Conservation (phyloP, 1,139 yeast species). For the Casaregolazyma suthepensis region DNA sequence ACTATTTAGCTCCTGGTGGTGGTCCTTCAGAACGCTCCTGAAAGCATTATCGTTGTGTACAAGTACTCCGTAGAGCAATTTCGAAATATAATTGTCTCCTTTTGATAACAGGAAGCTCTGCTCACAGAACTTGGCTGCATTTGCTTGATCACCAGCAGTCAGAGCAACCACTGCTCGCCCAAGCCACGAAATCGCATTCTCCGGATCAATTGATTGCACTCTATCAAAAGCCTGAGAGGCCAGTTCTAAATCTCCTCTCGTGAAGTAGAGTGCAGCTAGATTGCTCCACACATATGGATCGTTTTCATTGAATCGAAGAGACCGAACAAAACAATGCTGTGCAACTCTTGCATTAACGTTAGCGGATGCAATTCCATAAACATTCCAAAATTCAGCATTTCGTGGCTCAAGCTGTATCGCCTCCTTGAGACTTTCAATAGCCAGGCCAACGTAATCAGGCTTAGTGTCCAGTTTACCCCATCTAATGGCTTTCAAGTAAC, state of each 20-base stretch:
- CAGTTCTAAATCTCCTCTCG: constrained; percentile 60
- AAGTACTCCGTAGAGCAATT: constrained; percentile 62
- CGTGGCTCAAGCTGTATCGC: constrained; percentile 67
- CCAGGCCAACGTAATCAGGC: constrained; percentile 36
- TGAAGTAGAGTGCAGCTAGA: constrained; percentile 69
- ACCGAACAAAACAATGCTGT: constrained; percentile 89
- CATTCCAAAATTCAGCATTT: constrained; percentile 72
- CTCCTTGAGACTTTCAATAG: constrained; percentile 54
- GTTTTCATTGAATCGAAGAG: constrained; percentile 61
- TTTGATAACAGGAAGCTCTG: constrained; percentile 75
- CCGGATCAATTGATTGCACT: constrained; percentile 80
- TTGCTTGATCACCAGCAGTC: constrained; percentile 47
- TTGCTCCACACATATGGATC: constrained; percentile 75
- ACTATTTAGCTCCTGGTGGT: constrained; percentile 26
- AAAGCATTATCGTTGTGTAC: constrained; percentile 35
- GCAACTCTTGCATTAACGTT: constrained; percentile 62
- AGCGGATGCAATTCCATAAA: constrained; percentile 67
- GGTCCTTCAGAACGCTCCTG: constrained; percentile 11
- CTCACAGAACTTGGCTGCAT: constrained; percentile 55
- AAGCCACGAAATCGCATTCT: constrained; percentile 72
- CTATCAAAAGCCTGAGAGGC: constrained; percentile 69
- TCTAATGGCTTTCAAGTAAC: constrained; percentile 47
- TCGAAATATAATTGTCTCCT: constrained; percentile 67
- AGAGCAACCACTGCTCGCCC: constrained; percentile 73
- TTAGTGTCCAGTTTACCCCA: constrained; percentile 25